These are phyloP conservation scores for Posidonia oceanica DNA, from an alignment of 116 monocot species.

Conservation along the genomic window DNA sequence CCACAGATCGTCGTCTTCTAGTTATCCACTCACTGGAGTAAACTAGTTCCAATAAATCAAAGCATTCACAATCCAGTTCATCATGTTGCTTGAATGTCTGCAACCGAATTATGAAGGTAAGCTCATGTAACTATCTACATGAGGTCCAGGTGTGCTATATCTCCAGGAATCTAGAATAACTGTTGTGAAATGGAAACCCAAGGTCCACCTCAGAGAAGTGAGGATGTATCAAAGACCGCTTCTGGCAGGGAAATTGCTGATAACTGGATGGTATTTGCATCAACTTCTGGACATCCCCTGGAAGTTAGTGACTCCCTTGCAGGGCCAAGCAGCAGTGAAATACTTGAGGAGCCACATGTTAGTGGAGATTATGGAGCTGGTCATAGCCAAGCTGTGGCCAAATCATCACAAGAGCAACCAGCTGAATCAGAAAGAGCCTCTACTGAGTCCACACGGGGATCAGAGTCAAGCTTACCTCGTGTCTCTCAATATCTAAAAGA, in stretches of 20 bases:
- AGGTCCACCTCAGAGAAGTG: neutral
- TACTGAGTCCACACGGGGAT: conserved; percentile 10
- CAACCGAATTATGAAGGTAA: too few species aligned
- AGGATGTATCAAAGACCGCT: neutral
- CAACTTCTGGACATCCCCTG: neutral
- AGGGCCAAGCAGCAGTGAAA: conserved; percentile 5
- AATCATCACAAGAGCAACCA: conserved; percentile 15
- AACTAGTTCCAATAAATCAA: too few species aligned
- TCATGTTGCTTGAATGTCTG: too few species aligned
- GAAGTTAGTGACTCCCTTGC: neutral
- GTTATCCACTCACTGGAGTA: too few species aligned
- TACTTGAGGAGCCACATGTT: neutral
- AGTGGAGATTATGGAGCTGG: neutral
- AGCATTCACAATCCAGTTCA: too few species aligned
- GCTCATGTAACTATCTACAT: neutral
- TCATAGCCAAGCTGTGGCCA: conserved; percentile 8
- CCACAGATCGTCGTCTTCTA: too few species aligned
- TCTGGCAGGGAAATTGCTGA: conserved; percentile 17
- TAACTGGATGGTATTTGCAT: conserved; percentile 74
- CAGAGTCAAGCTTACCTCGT: conserved; percentile 30
- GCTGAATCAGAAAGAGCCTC: neutral
- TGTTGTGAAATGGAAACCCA: neutral
- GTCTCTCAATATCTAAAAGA: conserved; percentile 84
- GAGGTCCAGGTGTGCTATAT: neutral
- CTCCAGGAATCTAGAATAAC: neutral